A percentile compares a stretch with the other conserved stretches of the same genome.
phyloP scores from a whole-genome alignment of 352 stramenopile species.

The Phytophthora vignae region DNA sequence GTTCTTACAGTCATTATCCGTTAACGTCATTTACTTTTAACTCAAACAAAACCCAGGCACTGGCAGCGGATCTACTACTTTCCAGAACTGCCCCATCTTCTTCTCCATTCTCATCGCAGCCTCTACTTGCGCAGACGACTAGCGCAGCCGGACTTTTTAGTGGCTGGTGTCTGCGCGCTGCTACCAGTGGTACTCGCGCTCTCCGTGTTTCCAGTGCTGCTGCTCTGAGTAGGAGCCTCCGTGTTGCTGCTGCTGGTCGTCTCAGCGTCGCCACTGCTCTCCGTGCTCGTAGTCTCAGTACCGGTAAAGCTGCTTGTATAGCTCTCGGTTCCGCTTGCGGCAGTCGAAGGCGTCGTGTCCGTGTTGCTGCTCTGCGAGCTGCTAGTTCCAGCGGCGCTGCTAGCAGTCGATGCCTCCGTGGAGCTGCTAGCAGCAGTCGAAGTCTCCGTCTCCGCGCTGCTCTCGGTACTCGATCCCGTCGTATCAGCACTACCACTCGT shows the following conservation, averaged over 20 bases:
- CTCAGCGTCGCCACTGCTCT: conserved; percentile 5
- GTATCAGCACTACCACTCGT: conserved; percentile 1
- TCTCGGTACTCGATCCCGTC: neutral
- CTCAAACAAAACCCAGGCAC: too few species aligned
- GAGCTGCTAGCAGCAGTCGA: conserved; percentile 3
- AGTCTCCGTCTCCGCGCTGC: neutral
- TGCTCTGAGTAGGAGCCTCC: conserved; percentile 4
- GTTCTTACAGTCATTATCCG: too few species aligned
- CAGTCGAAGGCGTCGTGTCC: conserved; percentile 3
- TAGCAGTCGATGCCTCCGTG: neutral
- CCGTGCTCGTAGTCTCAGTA: conserved; percentile 6
- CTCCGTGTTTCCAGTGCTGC: conserved; percentile 1
- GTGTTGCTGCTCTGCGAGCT: neutral
- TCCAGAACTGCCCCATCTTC: neutral
- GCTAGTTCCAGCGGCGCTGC: neutral
- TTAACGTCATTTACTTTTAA: too few species aligned
- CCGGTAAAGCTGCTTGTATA: neutral
- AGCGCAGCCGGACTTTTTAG: conserved; percentile 15
- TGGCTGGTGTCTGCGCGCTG: conserved; percentile 6
- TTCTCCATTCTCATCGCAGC: neutral
- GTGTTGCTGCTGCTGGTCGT: conserved; percentile 3
- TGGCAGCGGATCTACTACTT: too few species aligned
- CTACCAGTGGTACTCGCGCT: conserved; percentile 6
- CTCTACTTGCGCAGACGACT: conserved; percentile 25
- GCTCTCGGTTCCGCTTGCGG: neutral